Base-by-base conservation (phyloP, 2,329 filamentous ascomycete genomes). In the Coccinonectria pachysandricola region DNA sequence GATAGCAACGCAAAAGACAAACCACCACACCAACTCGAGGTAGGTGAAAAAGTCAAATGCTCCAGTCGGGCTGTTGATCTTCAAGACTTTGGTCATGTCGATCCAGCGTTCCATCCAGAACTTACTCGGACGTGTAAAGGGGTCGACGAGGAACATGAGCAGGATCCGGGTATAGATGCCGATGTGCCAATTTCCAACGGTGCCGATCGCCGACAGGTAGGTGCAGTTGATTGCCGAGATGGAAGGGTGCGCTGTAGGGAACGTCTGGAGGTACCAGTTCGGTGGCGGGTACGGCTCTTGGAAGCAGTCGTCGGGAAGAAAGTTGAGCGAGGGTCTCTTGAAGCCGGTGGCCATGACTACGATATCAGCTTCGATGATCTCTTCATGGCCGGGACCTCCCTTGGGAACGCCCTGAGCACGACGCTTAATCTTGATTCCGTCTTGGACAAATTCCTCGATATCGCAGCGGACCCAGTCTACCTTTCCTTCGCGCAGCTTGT, bases 1-100 rank as follows among this genome's bases (percentile, higher is more conserved):
- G 43, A 91, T 68, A 4, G 68, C 59, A 21, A 88, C 74, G 30
- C 79, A 79, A 46, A 91, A 92, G 5, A 74, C 50, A 39, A 88
- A 91, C 85, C 84, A 92, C 63, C 82, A 92, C 4, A 91, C 48
- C 26, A 92, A 59, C 53, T 93, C 85, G 0, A 80, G 66, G 44
- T 92, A 92, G 0, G 85, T 92, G 50, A 92, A 91, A 59, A 92
- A 92, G 49, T 92, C 83, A 44, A 92, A 88, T 0, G 83, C 82
- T 0, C 71, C 75, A 0, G 74, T 82, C 0, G 84, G 83, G 3
- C 79, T 74, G 8, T 65, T 63, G 3, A 54, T 53, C 54, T 92
- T 92, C 33, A 92, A 59, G 4, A 74, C 52, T 15, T 72, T 66
- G 1, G 83, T 92, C 67, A 88, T 81, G 47, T 86, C 80, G 43